These are phyloP conservation scores for Lentinula aciculospora DNA, from an alignment of 768 basidiomycete genomes.

Conservation along the genomic window DNA sequence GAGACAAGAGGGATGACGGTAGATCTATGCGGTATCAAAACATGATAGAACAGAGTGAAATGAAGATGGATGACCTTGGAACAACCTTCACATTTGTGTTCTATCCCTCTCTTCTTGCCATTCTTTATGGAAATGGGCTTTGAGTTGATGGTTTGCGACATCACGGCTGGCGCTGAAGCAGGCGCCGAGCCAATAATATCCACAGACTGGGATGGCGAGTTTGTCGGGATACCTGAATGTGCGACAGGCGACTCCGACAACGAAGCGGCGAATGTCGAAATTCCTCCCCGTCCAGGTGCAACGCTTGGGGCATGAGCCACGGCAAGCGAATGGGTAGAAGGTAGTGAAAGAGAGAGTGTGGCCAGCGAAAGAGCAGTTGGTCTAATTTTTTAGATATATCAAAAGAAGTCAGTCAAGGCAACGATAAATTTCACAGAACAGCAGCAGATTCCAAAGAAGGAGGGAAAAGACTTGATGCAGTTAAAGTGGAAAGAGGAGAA, in stretches of 20 bases:
- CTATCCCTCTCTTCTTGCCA: conserved; percentile 76
- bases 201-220: background rate
- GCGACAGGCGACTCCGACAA: background rate
- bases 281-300: background rate
- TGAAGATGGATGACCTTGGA: conserved; percentile 59
- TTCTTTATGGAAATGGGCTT: conserved; percentile 25
- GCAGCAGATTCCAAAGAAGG: too few species aligned
- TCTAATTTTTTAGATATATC: conserved; percentile 23
- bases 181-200: background rate
- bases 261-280: background rate
- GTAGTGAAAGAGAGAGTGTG: conserved; percentile 36
- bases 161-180: conserved; percentile 9
- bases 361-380: conserved; percentile 37
- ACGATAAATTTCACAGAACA: background rate
- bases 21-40: conserved; percentile 43
- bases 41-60: background rate
- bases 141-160: conserved; percentile 14
- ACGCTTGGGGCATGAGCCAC: background rate
- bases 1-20: conserved; percentile 89
- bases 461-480: background rate
- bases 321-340: conserved; percentile 16
- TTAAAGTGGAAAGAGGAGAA: conserved; percentile 9
- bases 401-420: background rate
- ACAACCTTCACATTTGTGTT: conserved; percentile 92
- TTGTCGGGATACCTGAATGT: background rate